Percentiles rank a stretch among this genome's conserved stretches.
phyloP scores from a whole-genome alignment of 768 basidiomycete genomes.

The Tricholoma sp. region DNA sequence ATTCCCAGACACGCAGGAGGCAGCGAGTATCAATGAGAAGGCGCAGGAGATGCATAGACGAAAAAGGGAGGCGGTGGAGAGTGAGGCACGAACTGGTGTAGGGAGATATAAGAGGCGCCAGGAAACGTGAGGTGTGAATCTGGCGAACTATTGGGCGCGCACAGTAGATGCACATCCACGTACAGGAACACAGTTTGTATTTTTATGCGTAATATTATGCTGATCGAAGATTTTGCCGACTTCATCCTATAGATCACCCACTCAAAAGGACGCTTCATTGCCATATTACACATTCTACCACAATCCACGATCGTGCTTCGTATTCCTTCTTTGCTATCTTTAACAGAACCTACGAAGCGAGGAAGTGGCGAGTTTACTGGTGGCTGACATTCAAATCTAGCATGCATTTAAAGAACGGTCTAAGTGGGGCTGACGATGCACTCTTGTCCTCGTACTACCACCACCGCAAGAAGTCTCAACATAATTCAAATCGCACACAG shows the following conservation, averaged over 20 bases:
- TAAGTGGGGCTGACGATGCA: neutral
- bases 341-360: neutral
- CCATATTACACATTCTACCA: too few species aligned
- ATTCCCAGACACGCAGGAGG: slow-evolving; percentile 84
- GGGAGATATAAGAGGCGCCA: slow-evolving; percentile 32
- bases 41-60: slow-evolving; percentile 69
- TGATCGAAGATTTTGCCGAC: too few species aligned
- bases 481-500: neutral
- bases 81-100: slow-evolving; percentile 49
- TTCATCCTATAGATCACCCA: too few species aligned
- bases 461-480: neutral
- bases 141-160: neutral
- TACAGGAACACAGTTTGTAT: neutral
- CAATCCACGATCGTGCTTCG: too few species aligned
- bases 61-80: slow-evolving; percentile 56
- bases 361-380: neutral
- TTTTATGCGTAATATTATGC: neutral
- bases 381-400: neutral
- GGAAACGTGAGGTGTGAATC: neutral
- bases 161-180: neutral
- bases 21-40: slow-evolving; percentile 63
- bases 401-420: neutral
- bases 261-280: too few species aligned
- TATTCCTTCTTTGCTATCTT: too few species aligned
- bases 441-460: neutral